Conservation (phyloP, 1,284 basidiomycete genomes). For the Meripilus lineatus region DNA sequence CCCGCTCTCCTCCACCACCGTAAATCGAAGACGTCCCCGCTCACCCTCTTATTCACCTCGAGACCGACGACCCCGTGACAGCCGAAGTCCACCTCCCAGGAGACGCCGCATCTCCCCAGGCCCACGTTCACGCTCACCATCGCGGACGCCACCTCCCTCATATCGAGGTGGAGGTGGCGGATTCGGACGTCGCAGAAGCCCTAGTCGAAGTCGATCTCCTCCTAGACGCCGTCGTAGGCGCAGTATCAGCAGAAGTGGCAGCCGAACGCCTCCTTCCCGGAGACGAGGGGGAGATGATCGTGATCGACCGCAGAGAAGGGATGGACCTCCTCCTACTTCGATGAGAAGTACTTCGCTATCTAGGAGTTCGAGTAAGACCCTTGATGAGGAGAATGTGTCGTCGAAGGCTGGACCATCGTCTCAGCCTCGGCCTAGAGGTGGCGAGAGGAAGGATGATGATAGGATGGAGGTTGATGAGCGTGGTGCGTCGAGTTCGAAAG, state of each 20-base stretch:
- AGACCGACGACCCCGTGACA: slow-evolving; percentile 22
- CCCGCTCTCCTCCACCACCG: slow-evolving; percentile 35
- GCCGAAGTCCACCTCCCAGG: slow-evolving; percentile 52
- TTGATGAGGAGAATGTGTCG: slow-evolving; percentile 13
- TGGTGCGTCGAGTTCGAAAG: slow-evolving; percentile 9
- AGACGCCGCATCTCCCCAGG: slow-evolving; percentile 46
- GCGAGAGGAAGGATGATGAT: slow-evolving; percentile 18
- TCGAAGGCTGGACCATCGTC: slow-evolving; percentile 6
- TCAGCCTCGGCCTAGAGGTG: slow-evolving; percentile 5
- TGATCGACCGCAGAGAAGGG: slow-evolving; percentile 16
- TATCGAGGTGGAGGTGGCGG: slow-evolving; percentile 16
- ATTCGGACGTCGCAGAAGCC: slow-evolving; percentile 11
- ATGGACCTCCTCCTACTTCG: not conserved
- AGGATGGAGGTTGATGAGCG: slow-evolving; percentile 45
- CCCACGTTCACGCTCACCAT: slow-evolving; percentile 28
- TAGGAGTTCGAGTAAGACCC: slow-evolving; percentile 11
- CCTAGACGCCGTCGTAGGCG: slow-evolving; percentile 34
- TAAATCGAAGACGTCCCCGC: slow-evolving; percentile 38
- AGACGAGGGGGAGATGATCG: slow-evolving; percentile 16
- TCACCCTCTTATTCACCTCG: slow-evolving; percentile 43
- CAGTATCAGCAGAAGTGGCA: slow-evolving; percentile 22
- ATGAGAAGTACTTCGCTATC: too few species aligned
- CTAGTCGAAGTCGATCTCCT: slow-evolving; percentile 24
- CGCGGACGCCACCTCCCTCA: slow-evolving; percentile 17
- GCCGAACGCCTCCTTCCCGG: slow-evolving; percentile 19